phyloP scores from a whole-genome alignment of 1,139 yeast genomes.

The Hyphopichia fennica region DNA sequence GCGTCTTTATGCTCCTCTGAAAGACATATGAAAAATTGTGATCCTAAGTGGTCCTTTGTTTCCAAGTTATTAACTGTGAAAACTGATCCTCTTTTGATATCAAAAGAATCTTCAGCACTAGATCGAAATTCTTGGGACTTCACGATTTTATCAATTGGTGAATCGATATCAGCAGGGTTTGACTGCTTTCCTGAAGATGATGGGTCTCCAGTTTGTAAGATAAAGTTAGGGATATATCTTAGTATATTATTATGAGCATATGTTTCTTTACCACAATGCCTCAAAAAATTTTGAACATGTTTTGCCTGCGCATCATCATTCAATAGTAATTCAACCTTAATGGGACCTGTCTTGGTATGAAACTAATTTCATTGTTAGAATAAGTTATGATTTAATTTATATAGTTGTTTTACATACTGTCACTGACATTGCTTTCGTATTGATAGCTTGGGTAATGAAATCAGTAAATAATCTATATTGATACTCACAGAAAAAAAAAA shows the following conservation, averaged over 20 bases:
- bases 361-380: conserved; percentile 10
- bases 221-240: conserved; percentile 43
- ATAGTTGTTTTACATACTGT: conserved; percentile 13
- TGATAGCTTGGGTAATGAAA: no score
- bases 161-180: conserved; percentile 8
- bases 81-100: conserved; percentile 15
- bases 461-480: no score
- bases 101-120: not conserved
- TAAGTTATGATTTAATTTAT: not conserved
- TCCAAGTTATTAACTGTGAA: conserved; percentile 14
- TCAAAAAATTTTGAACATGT: conserved; percentile 26
- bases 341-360: conserved; percentile 18
- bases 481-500: no score
- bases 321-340: conserved; percentile 17
- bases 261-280: conserved; percentile 49
- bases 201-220: conserved; percentile 53
- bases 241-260: conserved; percentile 40
- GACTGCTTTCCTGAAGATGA: conserved; percentile 45
- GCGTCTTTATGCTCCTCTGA: conserved; percentile 12
- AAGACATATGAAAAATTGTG: conserved; percentile 23
- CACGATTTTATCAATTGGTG: not conserved
- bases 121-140: conserved; percentile 1
- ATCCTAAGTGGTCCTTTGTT: conserved; percentile 13
- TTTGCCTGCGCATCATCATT: conserved; percentile 10
- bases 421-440: conserved; percentile 15